These are phyloP conservation scores for Wickerhamomyces bovis DNA, from an alignment of 805 yeast genomes.

Conservation along the genomic window DNA sequence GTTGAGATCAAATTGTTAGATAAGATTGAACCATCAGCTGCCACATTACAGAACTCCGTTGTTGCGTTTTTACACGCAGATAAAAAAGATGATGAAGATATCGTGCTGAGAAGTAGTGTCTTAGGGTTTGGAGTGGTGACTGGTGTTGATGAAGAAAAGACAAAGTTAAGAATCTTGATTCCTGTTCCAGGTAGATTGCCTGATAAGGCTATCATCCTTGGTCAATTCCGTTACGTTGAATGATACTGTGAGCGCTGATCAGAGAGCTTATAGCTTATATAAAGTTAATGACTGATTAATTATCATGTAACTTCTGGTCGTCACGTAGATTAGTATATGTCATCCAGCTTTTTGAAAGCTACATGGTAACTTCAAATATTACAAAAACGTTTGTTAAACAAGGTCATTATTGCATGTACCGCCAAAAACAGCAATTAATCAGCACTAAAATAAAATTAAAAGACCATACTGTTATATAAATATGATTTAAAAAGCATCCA, in stretches of 20 bases:
- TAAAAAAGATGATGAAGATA: constrained; percentile 40
- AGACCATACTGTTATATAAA: too few species aligned
- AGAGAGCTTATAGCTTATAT: not conserved
- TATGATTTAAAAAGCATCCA: constrained; percentile 68
- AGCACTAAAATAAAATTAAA: too few species aligned
- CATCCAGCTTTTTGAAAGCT: not conserved
- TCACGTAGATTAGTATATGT: too few species aligned
- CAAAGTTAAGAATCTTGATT: constrained; percentile 61
- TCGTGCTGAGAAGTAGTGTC: constrained; percentile 49
- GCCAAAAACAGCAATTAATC: too few species aligned
- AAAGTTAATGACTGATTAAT: not conserved
- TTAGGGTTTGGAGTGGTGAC: constrained; percentile 64
- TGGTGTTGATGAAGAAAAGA: constrained; percentile 66
- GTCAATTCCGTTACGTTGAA: constrained; percentile 79
- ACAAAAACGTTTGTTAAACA: not conserved
- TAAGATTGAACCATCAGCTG: constrained; percentile 39
- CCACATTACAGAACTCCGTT: constrained; percentile 67
- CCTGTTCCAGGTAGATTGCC: constrained; percentile 91
- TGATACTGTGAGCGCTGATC: constrained; percentile 31
- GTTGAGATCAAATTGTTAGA: constrained; percentile 19
- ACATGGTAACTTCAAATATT: not conserved
- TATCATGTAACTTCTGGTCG: not conserved
- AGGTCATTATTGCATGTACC: too few species aligned
- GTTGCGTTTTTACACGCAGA: constrained; percentile 56
- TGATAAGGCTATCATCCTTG: constrained; percentile 62